Conservation (phyloP, 805 yeast genomes). For the Candida pseudofarinosa region DNA sequence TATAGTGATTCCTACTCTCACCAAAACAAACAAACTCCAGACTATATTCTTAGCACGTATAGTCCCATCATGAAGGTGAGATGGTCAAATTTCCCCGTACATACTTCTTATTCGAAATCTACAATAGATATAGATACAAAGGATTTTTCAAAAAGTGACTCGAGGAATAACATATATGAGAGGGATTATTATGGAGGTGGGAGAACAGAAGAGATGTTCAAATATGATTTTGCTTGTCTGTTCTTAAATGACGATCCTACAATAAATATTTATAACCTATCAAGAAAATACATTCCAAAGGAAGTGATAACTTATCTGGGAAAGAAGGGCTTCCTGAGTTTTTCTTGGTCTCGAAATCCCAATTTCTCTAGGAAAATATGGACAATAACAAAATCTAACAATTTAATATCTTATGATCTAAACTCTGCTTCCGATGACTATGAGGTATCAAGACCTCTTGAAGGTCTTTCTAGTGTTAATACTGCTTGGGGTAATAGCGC, state of each 20-base stretch:
- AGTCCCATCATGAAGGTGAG: conserved; percentile 74
- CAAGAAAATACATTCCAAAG: conserved; percentile 69
- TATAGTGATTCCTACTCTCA: conserved; percentile 23
- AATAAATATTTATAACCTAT: conserved; percentile 64
- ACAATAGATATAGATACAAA: conserved; percentile 5
- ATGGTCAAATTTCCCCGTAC: conserved; percentile 44
- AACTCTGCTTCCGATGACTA: conserved; percentile 15
- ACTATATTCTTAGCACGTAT: conserved; percentile 66
- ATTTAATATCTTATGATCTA: conserved; percentile 32
- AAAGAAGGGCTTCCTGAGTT: conserved; percentile 36
- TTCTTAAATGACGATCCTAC: conserved; percentile 70
- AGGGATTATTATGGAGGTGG: conserved; percentile 14
- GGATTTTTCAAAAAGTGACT: conserved; percentile 16
- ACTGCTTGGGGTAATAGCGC: conserved; percentile 55
- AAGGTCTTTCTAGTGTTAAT: conserved; percentile 49
- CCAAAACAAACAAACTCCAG: conserved; percentile 45
- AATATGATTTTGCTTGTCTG: conserved; percentile 70
- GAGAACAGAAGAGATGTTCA: conserved; percentile 29
- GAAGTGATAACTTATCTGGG: conserved; percentile 57
- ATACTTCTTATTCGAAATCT: conserved; percentile 4
- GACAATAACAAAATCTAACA: conserved; percentile 40
- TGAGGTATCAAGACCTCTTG: conserved; percentile 36
- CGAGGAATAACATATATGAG: conserved; percentile 16
- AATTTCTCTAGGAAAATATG: conserved; percentile 24
- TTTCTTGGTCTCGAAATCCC: conserved; percentile 35